phyloP scores from a whole-genome alignment of 805 yeast species.

The Starmerella stigmatis region DNA sequence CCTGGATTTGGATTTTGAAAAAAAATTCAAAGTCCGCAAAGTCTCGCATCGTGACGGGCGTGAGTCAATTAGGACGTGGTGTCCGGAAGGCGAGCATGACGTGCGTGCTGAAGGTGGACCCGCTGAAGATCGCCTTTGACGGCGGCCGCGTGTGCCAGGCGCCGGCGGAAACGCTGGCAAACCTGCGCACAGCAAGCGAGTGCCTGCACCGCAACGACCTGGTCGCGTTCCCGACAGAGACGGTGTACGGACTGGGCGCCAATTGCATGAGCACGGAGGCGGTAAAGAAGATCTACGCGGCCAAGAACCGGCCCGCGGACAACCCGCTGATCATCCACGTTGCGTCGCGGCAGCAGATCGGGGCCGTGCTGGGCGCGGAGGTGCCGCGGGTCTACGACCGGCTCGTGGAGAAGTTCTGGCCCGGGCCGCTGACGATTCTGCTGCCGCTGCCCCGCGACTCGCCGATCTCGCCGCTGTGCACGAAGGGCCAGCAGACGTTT shows the following conservation, averaged over 20 bases:
- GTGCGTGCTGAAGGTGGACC: slow-evolving; percentile 45
- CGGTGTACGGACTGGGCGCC: slow-evolving; percentile 94
- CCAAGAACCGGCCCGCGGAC: slow-evolving; percentile 90
- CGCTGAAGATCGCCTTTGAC: slow-evolving; percentile 41
- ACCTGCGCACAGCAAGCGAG: slow-evolving; percentile 49
- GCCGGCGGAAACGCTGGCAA: slow-evolving; percentile 37
- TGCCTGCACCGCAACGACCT: slow-evolving; percentile 46
- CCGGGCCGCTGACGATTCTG: slow-evolving; percentile 86
- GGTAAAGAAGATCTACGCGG: slow-evolving; percentile 66
- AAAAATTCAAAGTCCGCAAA: too few relatives aligned
- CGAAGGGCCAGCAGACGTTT: slow-evolving; percentile 80
- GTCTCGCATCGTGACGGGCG: too few relatives aligned
- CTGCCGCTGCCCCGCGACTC: slow-evolving; percentile 43
- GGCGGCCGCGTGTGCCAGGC: slow-evolving; percentile 29
- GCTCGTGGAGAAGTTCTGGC: slow-evolving; percentile 71
- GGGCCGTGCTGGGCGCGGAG: slow-evolving; percentile 44
- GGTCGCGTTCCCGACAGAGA: slow-evolving; percentile 93
- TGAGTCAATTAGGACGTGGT: too few relatives aligned
- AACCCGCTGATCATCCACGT: slow-evolving; percentile 90
- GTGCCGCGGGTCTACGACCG: slow-evolving; percentile 62
- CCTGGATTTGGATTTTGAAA: too few relatives aligned
- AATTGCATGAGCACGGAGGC: slow-evolving; percentile 65
- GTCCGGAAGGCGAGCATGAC: too few relatives aligned
- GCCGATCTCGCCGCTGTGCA: slow-evolving; percentile 57
- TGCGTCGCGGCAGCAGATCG: slow-evolving; percentile 62